These are phyloP conservation scores for Talaromyces sp. DNA, from an alignment of 2,329 filamentous ascomycete genomes.

Conservation along the genomic window DNA sequence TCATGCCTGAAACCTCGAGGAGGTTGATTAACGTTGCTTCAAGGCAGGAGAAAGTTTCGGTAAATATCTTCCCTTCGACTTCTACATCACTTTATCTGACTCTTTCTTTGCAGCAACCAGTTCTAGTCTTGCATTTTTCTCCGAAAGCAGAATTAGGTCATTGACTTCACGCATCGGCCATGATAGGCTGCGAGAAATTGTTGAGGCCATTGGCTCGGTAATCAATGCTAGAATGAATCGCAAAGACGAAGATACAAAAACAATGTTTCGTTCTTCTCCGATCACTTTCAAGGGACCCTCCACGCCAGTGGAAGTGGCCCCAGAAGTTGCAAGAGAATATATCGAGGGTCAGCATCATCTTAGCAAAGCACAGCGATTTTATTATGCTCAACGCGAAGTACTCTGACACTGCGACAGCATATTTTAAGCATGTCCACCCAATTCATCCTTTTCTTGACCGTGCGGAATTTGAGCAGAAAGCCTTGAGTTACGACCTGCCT, in stretches of 20 bases:
- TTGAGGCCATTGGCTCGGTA: conserved; percentile 23
- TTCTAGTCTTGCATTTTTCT: conserved; percentile 37
- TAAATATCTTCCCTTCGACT: not conserved
- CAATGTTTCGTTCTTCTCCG: not conserved
- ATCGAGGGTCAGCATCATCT: conserved; percentile 17
- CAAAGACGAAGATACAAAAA: not conserved
- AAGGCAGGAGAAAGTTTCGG: conserved; percentile 13
- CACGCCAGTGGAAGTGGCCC: conserved; percentile 16
- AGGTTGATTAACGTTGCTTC: not conserved
- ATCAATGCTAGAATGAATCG: conserved; percentile 22
- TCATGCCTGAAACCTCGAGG: not conserved
- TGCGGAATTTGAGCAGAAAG: conserved; percentile 34
- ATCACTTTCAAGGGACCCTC: conserved; percentile 22
- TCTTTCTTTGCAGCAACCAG: conserved; percentile 31
- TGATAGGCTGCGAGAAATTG: conserved; percentile 23
- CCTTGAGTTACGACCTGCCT: conserved; percentile 26
- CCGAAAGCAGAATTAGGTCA: conserved; percentile 31
- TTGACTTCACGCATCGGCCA: conserved; percentile 29
- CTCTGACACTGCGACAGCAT: conserved; percentile 26
- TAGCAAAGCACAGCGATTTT: not conserved
- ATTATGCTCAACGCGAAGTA: not conserved
- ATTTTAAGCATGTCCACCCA: conserved; percentile 41
- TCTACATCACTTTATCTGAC: conserved; percentile 25
- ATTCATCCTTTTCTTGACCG: conserved; percentile 43
- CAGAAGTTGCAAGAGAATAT: conserved; percentile 17